phyloP scores from a whole-genome alignment of 495 filamentous ascomycete species.

The Jackrogersella multiformis region DNA sequence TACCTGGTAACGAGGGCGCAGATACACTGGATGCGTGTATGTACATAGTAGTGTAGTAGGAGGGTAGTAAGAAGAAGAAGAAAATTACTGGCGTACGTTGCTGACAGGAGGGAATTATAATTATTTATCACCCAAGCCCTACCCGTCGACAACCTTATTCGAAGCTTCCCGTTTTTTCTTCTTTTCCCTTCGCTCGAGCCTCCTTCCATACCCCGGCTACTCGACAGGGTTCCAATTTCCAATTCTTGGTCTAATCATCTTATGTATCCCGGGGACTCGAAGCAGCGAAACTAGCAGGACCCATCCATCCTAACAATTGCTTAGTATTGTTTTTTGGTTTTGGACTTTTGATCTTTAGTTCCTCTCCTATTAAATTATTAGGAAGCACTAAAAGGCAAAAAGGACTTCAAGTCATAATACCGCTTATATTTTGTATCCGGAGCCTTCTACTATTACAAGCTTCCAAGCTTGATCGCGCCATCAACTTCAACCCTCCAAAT shows the following conservation, averaged over 20 bases:
- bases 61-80: slow-evolving; percentile 21
- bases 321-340: slow-evolving; percentile 7
- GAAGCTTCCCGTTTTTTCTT: slow-evolving; percentile 17
- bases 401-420: slow-evolving; percentile 3
- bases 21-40: not conserved
- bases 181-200: slow-evolving; percentile 35
- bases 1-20: slow-evolving; percentile 9
- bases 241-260: slow-evolving; percentile 39
- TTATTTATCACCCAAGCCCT: slow-evolving; percentile 42
- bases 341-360: slow-evolving; percentile 1
- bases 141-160: slow-evolving; percentile 25
- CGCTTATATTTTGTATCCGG: slow-evolving; percentile 4
- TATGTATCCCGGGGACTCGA: slow-evolving; percentile 37
- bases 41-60: not conserved
- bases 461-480: slow-evolving; percentile 22
- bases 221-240: slow-evolving; percentile 33
- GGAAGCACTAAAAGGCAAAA: slow-evolving; percentile 13
- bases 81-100: slow-evolving; percentile 8
- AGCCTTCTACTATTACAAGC: not conserved
- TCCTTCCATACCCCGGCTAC: slow-evolving; percentile 21
- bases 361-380: slow-evolving; percentile 9
- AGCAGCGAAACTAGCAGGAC: slow-evolving; percentile 27
- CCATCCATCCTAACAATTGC: slow-evolving; percentile 12
- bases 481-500: slow-evolving; percentile 29
- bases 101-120: slow-evolving; percentile 37